These are phyloP conservation scores for Adansonia rubrostipa DNA, from an alignment of 441 rosid genomes.

Conservation along the genomic window DNA sequence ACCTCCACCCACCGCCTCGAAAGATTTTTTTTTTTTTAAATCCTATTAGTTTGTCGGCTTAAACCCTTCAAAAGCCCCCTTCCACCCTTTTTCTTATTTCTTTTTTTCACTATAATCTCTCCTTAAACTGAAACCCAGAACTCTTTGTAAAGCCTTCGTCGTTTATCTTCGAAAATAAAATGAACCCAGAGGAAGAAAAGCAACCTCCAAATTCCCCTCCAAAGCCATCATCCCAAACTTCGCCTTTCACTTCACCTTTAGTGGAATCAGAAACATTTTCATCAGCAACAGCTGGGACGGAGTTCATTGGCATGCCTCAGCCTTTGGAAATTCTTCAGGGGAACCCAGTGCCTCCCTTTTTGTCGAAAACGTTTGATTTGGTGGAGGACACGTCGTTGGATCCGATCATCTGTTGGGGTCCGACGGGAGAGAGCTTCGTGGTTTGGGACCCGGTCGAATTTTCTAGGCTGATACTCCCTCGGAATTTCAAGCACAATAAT, in stretches of 20 bases:
- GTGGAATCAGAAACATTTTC: conserved; percentile 31
- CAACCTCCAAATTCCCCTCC: conserved; percentile 27
- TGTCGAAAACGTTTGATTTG: conserved; percentile 66
- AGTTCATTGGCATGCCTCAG: conserved; percentile 41
- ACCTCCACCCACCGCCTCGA: conserved; percentile 54
- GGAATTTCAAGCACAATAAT: conserved; percentile 73
- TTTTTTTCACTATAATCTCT: not conserved
- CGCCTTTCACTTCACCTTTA: conserved; percentile 24
- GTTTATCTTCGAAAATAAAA: conserved; percentile 17
- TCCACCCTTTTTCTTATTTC: not conserved
- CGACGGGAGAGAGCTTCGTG: conserved; percentile 62
- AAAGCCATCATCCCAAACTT: conserved; percentile 30
- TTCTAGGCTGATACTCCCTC: conserved; percentile 58
- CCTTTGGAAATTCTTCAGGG: conserved; percentile 68
- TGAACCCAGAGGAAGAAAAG: conserved; percentile 50
- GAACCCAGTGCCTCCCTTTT: conserved; percentile 66
- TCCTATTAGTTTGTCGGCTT: conserved; percentile 60
- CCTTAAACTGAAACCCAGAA: not conserved
- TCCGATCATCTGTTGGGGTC: conserved; percentile 67
- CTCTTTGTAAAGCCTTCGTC: not conserved
- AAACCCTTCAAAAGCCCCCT: conserved; percentile 25
- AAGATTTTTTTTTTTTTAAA: conserved; percentile 41
- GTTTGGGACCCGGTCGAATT: conserved; percentile 75
- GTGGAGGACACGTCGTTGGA: conserved; percentile 60
- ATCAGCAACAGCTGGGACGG: conserved; percentile 21